Evolutionary conservation across 352 stramenopile species (phyloP), one percentile per base, ranked within the genome.

Genomic region (Phytophthora megakarya): DNA sequence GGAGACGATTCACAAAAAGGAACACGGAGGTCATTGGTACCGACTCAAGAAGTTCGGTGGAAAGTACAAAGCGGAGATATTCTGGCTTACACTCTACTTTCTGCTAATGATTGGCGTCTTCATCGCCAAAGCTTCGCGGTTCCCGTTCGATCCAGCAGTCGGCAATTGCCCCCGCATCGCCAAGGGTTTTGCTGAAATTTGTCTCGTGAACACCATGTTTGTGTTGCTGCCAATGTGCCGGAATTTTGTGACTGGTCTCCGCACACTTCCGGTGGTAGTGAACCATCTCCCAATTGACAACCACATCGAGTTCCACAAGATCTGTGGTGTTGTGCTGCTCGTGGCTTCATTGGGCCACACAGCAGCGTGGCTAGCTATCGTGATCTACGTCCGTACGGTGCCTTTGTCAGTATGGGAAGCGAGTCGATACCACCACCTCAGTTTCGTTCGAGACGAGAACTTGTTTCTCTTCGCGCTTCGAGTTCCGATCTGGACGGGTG

Each of bases 151-250:
- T 48, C 64, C 78, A 8, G 84, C 80, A 0, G 78, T 88, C 11
- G 78, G 79, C 1, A 83, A 80, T 45, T 78, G 65, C 15, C 71
- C 80, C 5, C 72, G 78, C 1, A 73, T 91, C 60, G 84, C 84
- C 19, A 90, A 89, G 50, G 84, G 78, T 2, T 90, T 77, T 42
- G 80, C 84, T 3, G 81, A 93, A 55, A 73, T 92, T 52, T 73
- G 84, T 47, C 75, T 91, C 68, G 76, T 93, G 15, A 88, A 92
- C 64, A 88, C 81, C 18, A 73, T 83, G 43, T 91, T 88, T 48
- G 77, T 93, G 7, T 59, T 93, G 57, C 53, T 93, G 16, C 81
- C 85, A 2, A 88, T 93, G 76, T 92, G 85, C 26, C 81, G 81
- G 38, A 84, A 80, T 43, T 82, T 93, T 25, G 65, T 93, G 26